These are phyloP conservation scores for Gnomoniopsis sp. DNA, from an alignment of 2,329 filamentous ascomycete species.

Conservation along the genomic window DNA sequence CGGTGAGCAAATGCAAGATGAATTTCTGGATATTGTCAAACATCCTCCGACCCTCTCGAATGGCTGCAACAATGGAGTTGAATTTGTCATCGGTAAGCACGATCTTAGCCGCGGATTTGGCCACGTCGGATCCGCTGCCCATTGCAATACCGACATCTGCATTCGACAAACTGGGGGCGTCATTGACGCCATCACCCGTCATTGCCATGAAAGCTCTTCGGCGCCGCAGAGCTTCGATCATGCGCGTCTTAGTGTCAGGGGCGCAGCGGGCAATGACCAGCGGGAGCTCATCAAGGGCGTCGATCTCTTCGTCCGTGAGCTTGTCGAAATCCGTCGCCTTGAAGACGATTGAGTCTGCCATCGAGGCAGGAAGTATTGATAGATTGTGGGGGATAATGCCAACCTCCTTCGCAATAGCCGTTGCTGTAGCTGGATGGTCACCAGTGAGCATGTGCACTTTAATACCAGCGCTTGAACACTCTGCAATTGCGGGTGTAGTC, in stretches of 20 bases:
- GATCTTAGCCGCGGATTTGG: slow-evolving; percentile 78
- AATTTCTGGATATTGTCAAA: slow-evolving; percentile 91
- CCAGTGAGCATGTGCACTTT: slow-evolving; percentile 82
- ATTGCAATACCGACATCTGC: slow-evolving; percentile 88
- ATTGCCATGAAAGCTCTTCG: slow-evolving; percentile 76
- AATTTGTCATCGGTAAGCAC: slow-evolving; percentile 88
- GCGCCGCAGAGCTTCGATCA: slow-evolving; percentile 84
- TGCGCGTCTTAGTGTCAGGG: slow-evolving; percentile 82
- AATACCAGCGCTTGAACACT: slow-evolving; percentile 72
- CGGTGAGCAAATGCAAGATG: slow-evolving; percentile 72
- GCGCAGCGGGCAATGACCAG: slow-evolving; percentile 82
- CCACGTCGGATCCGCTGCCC: slow-evolving; percentile 84
- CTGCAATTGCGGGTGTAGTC: slow-evolving; percentile 67
- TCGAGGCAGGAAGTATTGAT: slow-evolving; percentile 53
- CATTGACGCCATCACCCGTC: slow-evolving; percentile 87
- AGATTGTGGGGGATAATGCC: slow-evolving; percentile 69
- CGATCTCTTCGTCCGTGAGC: slow-evolving; percentile 71
- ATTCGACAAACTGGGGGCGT: slow-evolving; percentile 74
- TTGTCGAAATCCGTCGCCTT: slow-evolving; percentile 77
- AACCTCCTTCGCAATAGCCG: slow-evolving; percentile 74
- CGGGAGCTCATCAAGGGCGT: slow-evolving; percentile 70
- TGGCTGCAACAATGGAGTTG: slow-evolving; percentile 77
- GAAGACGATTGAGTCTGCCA: slow-evolving; percentile 69
- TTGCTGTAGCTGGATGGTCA: slow-evolving; percentile 75
- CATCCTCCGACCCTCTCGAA: slow-evolving; percentile 79